A percentile compares a stretch with the other conserved stretches of the same genome.
Evolutionary conservation across 495 filamentous ascomycete genomes (phyloP).

Genomic region (Aspergillus conjunctus): DNA sequence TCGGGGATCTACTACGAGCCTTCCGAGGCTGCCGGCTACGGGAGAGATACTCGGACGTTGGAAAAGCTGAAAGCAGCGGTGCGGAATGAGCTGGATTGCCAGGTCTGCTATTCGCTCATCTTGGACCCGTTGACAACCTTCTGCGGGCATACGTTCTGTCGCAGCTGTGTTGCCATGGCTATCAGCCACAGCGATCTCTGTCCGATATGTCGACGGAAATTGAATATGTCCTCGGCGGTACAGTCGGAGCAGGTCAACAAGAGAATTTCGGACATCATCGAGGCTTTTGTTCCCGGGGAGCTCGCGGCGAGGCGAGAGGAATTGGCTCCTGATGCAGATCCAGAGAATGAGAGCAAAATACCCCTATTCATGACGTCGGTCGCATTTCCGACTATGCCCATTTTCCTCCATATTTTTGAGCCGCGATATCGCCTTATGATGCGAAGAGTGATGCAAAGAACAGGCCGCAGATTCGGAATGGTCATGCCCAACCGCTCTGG

Average conservation of each 20-base stretch:
- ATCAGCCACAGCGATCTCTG: slow-evolving; percentile 76
- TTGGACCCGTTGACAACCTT: slow-evolving; percentile 78
- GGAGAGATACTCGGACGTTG: slow-evolving; percentile 47
- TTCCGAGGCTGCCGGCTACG: slow-evolving; percentile 39
- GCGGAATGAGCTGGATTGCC: slow-evolving; percentile 76
- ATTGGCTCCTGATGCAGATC: slow-evolving; percentile 50
- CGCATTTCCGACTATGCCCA: slow-evolving; percentile 79
- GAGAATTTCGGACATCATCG: slow-evolving; percentile 59
- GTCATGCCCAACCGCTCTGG: slow-evolving; percentile 65
- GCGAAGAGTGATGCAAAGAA: slow-evolving; percentile 68
- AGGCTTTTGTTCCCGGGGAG: slow-evolving; percentile 66
- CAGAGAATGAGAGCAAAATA: slow-evolving; percentile 57
- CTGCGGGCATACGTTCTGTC: slow-evolving; percentile 90
- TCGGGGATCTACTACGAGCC: slow-evolving; percentile 57
- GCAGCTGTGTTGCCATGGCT: slow-evolving; percentile 70
- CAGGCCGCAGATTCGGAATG: slow-evolving; percentile 80
- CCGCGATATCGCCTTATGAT: slow-evolving; percentile 89
- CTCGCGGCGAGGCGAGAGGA: slow-evolving; percentile 58
- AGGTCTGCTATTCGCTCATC: slow-evolving; percentile 80
- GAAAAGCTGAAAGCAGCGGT: slow-evolving; percentile 59
- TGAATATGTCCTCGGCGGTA: slow-evolving; percentile 62
- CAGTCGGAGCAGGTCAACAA: slow-evolving; percentile 61
- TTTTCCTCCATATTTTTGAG: slow-evolving; percentile 89
- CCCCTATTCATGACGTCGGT: slow-evolving; percentile 83
- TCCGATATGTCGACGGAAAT: slow-evolving; percentile 70